Conservation (phyloP, 345 rosid genomes). For the Nephelium lappaceum region DNA sequence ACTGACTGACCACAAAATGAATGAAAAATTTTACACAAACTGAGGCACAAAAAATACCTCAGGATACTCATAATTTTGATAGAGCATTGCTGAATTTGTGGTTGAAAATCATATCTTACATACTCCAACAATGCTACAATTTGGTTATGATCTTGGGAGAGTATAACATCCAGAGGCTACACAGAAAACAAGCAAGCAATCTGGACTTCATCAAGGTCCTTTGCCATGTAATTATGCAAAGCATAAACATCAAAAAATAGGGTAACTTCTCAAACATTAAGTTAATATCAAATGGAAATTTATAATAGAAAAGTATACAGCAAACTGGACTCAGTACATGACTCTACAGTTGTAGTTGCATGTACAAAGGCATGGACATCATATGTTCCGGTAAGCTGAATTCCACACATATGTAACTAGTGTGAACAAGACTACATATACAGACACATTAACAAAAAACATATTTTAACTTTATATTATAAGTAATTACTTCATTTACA, state of each 20-base stretch:
- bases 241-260: not conserved
- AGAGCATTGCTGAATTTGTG: constrained; percentile 77
- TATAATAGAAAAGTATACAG: not conserved
- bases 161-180: constrained; percentile 94
- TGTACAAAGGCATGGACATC: constrained; percentile 4
- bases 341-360: not conserved
- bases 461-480: not conserved
- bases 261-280: not conserved
- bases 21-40: not conserved
- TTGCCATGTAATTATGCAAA: not conserved
- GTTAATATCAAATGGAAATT: not conserved
- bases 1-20: constrained; percentile 11
- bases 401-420: not conserved
- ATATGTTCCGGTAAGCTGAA: not conserved
- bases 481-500: not conserved
- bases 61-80: constrained; percentile 85
- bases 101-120: constrained; percentile 85
- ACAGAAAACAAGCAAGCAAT: constrained; percentile 27
- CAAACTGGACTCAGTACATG: not conserved
- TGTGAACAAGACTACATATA: not conserved
- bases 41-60: constrained; percentile 44
- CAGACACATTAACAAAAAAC: not conserved
- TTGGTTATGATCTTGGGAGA: constrained; percentile 92
- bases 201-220: not conserved
- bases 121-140: constrained; percentile 81